These are phyloP conservation scores for Gentiana macrophylla DNA, from an alignment of 257 asterid species.

Conservation along the genomic window DNA sequence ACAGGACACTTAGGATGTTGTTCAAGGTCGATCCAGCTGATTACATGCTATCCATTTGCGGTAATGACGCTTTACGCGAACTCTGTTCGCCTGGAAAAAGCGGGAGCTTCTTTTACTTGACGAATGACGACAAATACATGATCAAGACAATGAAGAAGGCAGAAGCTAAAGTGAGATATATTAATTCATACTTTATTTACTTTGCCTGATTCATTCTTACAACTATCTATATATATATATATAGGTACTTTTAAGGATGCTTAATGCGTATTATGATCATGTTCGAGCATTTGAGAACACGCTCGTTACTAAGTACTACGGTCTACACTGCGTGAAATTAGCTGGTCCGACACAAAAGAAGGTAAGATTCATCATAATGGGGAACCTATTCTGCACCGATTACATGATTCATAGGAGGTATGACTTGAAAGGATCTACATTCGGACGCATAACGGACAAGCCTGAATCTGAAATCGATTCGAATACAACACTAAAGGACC, in stretches of 20 bases:
- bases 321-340: slow-evolving; percentile 36
- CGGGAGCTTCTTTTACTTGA: slow-evolving; percentile 90
- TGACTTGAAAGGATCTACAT: slow-evolving; percentile 87
- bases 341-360: slow-evolving; percentile 45
- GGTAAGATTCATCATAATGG: slow-evolving; percentile 93
- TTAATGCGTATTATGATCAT: slow-evolving; percentile 34
- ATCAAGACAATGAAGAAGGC: slow-evolving; percentile 96
- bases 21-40: slow-evolving; percentile 97
- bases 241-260: slow-evolving; percentile 38
- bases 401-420: slow-evolving; percentile 68
- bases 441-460: slow-evolving; percentile 77
- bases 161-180: slow-evolving; percentile 67
- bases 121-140: slow-evolving; percentile 92
- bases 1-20: slow-evolving; percentile 68
- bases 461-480: slow-evolving; percentile 84
- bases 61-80: slow-evolving; percentile 77
- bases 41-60: slow-evolving; percentile 93
- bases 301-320: slow-evolving; percentile 32
- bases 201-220: neutral
- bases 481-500: slow-evolving; percentile 84
- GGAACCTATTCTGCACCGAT: slow-evolving; percentile 72
- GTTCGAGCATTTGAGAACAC: slow-evolving; percentile 29
- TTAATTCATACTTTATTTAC: neutral
- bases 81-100: slow-evolving; percentile 94
- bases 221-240: neutral